Base-by-base conservation (phyloP, 2,329 filamentous ascomycete species). In the Calonectria crousiana region DNA sequence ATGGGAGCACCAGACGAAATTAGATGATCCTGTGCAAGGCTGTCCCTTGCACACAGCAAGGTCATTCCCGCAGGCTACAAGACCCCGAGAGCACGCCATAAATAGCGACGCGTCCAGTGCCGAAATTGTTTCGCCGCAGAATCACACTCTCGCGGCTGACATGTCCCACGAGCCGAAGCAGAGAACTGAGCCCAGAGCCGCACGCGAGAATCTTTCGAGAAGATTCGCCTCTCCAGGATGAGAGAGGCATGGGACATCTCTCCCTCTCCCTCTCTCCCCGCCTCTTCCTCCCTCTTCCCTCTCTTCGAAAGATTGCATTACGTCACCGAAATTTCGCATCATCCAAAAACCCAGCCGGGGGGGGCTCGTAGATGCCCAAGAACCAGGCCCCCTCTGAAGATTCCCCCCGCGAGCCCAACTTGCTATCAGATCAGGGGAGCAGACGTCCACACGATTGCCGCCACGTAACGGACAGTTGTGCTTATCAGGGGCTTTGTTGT, bases 351-450 rank as follows among this genome's bases (percentile, higher is more conserved):
- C 20, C 2, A 6, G 8, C 18, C 18, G 8, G 6, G 41, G 20
- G 8, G 6, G 41, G 20, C 41, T n/a, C 41, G 10, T 47, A 47
- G 44, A 47, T 47, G 44, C 44, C 44, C 44, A 47, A 47, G 44
- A 47, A 47, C 44, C 20, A n/a, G n/a, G 18, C 18, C 0, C 41
- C 20, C 8, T 14, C 32, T 32, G 5, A 53, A 18, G 30, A 32
- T 20, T 20, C 4, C 26, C 28, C 26, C 4, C 30, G 78, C 73
- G 44, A 72, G 75, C 51, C 74, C 78, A 51, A 64, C 32, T 75
- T 30, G 34, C 74, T 47, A 77, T 34, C 52, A 56, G 30, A n/a
- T n/a, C n/a, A n/a, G 52, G 34, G 28, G 9, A 4, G 20, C 26
- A 20, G 20, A n/a, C 11, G 34, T 2, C 30, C 34, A 60, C 56